Evolutionary conservation across 2,329 filamentous ascomycete species (phyloP), one percentile per base, ranked within the genome.

Genomic region (Aspergillus chevalieri): DNA sequence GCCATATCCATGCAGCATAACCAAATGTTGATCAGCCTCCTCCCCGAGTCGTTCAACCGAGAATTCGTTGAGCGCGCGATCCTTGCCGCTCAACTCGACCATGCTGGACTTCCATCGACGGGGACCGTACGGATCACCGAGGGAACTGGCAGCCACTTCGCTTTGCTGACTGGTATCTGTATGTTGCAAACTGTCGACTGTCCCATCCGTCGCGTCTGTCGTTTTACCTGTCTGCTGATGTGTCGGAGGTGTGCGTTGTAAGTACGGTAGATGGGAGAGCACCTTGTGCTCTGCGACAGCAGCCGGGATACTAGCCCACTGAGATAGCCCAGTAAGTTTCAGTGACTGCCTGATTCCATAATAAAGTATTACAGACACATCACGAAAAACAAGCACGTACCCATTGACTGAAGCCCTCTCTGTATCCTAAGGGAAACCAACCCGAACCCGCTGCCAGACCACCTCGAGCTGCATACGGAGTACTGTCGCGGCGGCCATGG

Each of bases 1-100:
- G 43, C 93, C 93, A 68, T 98, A 98, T 53, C 93, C 93, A 66
- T 98, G 93, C 4, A 98, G 75, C 82, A 98, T 95, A 42, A 98
- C 92, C 14, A 98, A 77, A 41, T 89, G 93, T 63, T 97, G 85
- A 43, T 94, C 85, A 0, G 83, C 81, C 4, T 84, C 71, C 65
- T 96, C 91, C 33, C 84, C 89, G 1, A 89, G 73, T 45, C 91
- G 80, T 72, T 95, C 89, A 2, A 98, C 82, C 1, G 87, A 90
- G 67, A 96, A 93, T 65, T 98, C 93, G 65, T 98, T 97, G 54
- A 98, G 70, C 2, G 85, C 87, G 45, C 93, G 83, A 65, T 95
- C 83, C 68, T 90, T 93, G 47, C 93, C 93, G 14, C 85, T 83
- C 49, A 98, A 76, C 55, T 85, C 74, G 9, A 98, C 88, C 76